Evolutionary conservation across 139 green algal genomes (phyloP).

Genomic region (Haematococcus sp.): DNA sequence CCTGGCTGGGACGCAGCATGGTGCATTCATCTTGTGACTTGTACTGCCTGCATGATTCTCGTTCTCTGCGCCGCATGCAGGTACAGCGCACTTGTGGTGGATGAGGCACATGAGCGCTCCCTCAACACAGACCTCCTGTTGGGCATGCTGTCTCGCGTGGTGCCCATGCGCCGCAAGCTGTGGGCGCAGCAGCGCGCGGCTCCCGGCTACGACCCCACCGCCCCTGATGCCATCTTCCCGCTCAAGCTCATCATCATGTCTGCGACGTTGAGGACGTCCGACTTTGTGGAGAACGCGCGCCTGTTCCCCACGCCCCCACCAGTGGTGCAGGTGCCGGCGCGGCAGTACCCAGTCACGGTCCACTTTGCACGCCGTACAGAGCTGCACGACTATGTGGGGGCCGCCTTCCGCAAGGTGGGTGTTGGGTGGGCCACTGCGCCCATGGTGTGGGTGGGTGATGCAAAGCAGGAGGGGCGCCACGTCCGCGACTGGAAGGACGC

Average conservation of each 20-base stretch:
- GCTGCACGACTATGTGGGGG: constrained; percentile 79
- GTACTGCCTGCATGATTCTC: too few relatives aligned
- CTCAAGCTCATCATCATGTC: constrained; percentile 98
- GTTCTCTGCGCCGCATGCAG: too few relatives aligned
- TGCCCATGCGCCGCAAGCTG: constrained; percentile 75
- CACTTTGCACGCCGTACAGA: constrained; percentile 89
- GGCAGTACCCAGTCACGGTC: constrained; percentile 92
- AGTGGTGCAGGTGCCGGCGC: constrained; percentile 52
- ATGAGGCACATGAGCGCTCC: constrained; percentile 91
- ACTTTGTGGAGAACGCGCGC: constrained; percentile 79
- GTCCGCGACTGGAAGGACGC: too few relatives aligned
- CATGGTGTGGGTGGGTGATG: too few relatives aligned
- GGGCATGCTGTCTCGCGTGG: constrained; percentile 85
- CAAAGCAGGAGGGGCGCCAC: too few relatives aligned
- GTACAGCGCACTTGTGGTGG: constrained; percentile 81
- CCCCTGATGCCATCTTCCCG: constrained; percentile 49
- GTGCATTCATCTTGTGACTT: too few relatives aligned
- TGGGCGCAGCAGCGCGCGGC: constrained; percentile 30
- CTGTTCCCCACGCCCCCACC: constrained; percentile 79
- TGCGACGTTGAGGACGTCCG: constrained; percentile 81
- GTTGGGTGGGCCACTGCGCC: neutral
- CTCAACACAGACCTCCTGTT: constrained; percentile 89
- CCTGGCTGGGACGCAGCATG: too few relatives aligned
- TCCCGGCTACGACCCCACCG: constrained; percentile 10
- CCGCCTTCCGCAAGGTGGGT: constrained; percentile 73